phyloP scores from a whole-genome alignment of 208 protist genomes.

The Leishmania amazonensis region DNA sequence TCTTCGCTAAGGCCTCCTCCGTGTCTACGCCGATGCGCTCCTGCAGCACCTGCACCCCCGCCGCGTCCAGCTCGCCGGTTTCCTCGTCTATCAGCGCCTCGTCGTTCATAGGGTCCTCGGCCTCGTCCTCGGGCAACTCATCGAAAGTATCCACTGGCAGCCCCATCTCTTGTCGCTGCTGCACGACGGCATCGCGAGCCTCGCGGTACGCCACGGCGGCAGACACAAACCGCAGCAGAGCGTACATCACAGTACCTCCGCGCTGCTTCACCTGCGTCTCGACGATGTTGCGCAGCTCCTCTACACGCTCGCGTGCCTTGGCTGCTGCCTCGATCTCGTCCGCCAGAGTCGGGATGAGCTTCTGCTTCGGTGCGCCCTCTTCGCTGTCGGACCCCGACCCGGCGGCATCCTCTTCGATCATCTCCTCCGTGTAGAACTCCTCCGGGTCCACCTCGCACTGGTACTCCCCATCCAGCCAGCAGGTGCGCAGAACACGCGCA shows the following conservation, averaged over 20 bases:
- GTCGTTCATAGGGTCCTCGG: constrained; percentile 66
- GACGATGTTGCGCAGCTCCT: constrained; percentile 38
- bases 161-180: constrained; percentile 42
- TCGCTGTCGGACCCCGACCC: constrained; percentile 11
- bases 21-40: constrained; percentile 66
- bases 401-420: constrained; percentile 40
- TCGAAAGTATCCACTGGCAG: constrained; percentile 41
- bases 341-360: constrained; percentile 21
- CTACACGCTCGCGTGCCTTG: constrained; percentile 35
- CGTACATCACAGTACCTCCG: constrained; percentile 64
- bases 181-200: constrained; percentile 60
- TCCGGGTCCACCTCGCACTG: constrained; percentile 51
- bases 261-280: constrained; percentile 54
- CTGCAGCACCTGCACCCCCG: constrained; percentile 48
- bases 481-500: constrained; percentile 62
- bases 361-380: neutral
- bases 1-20: constrained; percentile 71
- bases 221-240: constrained; percentile 58
- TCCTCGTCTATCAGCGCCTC: constrained; percentile 75
- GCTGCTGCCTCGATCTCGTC: constrained; percentile 28
- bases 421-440: constrained; percentile 57
- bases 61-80: constrained; percentile 59
- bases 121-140: constrained; percentile 80
- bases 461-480: constrained; percentile 74
- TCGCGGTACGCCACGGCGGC: constrained; percentile 71